A percentile compares a stretch with the other conserved stretches of the same genome.
Conservation (phyloP, 78 protist species). For the Carpediemonas membranifera region DNA sequence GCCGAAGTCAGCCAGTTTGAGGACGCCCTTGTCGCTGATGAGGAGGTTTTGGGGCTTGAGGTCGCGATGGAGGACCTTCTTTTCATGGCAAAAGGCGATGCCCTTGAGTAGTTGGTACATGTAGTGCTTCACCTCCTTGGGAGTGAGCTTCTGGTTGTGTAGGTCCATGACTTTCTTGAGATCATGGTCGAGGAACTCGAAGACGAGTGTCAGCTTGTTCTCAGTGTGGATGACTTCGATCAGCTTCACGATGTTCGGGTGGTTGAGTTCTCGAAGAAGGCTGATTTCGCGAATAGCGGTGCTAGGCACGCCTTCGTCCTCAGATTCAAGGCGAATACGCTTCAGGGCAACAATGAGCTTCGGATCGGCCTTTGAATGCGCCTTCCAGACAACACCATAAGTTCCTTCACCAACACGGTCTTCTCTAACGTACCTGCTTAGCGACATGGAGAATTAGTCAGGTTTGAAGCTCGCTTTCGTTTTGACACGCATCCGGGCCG, state of each 20-base stretch:
- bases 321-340: slow-evolving; percentile 82
- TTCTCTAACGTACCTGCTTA: too few species aligned
- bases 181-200: slow-evolving; percentile 77
- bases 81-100: slow-evolving; percentile 83
- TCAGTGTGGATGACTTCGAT: slow-evolving; percentile 70
- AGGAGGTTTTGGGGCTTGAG: slow-evolving; percentile 87
- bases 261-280: slow-evolving; percentile 80
- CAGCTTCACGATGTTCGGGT: slow-evolving; percentile 79
- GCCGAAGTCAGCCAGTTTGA: slow-evolving; percentile 36
- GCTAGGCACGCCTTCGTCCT: slow-evolving; percentile 95
- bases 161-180: slow-evolving; percentile 6
- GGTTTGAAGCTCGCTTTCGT: too few species aligned
- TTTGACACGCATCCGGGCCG: too few species aligned
- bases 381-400: slow-evolving; percentile 95
- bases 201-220: slow-evolving; percentile 84
- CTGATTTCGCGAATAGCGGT: slow-evolving; percentile 94
- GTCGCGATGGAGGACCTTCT: slow-evolving; percentile 92
- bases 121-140: neutral
- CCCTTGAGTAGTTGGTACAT: slow-evolving; percentile 54
- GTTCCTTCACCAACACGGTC: slow-evolving; percentile 97
- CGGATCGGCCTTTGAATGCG: slow-evolving; percentile 35
- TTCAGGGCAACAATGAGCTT: slow-evolving; percentile 82
- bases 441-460: too few species aligned
- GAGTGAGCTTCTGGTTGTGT: neutral
- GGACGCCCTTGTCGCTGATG: slow-evolving; percentile 47